Base-by-base conservation (phyloP, 805 yeast genomes). In the Metschnikowia rubicola region DNA sequence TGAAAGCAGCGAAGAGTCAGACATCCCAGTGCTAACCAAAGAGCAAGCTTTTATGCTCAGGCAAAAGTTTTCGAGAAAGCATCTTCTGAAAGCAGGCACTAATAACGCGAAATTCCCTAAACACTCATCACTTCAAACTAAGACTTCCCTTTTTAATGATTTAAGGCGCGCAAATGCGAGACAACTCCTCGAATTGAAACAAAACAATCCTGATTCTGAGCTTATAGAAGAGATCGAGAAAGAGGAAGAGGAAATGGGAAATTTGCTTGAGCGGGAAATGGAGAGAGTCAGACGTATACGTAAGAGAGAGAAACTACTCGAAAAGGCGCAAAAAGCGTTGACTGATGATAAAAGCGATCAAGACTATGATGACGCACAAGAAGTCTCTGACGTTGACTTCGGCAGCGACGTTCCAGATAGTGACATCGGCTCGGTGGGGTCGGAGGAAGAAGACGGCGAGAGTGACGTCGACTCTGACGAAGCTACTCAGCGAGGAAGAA, bases 221-320 rank as follows among this genome's bases (percentile, higher is more conserved):
- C 53, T 61, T 17, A 47, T 64, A 10, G 65, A 67, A 39, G 74
- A 70, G 44, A 62, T 70, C 35, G 74, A 71, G 41, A 63, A 65
- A 51, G 75, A 72, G 41, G 77, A 72, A 37, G 75, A 70, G 39
- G 65, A 65, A 26, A 70, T 72, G 75, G 75, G 71, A 6, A 61
- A 67, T 10, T 61, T 73, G 36, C 65, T 80, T 53, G 79, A 78
- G 52, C 68, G 77, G 47, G 83, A 78, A 57, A 71, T 78, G 51
- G 74, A 73, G 47, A 69, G 83, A 53, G 77, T 68, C 12, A 61
- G 71, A 42, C 68, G 68, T 15, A 69, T 78, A 30, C 68, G 80
- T 38, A 68, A 67, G 52, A 63, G 66, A 46, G 80, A 76, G 50
- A 70, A 67, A 52, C 44, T 67, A 19, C 57, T 59, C 58, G 74